Conservation (phyloP, 1,284 basidiomycete species). For the Ganoderma multipileum region DNA sequence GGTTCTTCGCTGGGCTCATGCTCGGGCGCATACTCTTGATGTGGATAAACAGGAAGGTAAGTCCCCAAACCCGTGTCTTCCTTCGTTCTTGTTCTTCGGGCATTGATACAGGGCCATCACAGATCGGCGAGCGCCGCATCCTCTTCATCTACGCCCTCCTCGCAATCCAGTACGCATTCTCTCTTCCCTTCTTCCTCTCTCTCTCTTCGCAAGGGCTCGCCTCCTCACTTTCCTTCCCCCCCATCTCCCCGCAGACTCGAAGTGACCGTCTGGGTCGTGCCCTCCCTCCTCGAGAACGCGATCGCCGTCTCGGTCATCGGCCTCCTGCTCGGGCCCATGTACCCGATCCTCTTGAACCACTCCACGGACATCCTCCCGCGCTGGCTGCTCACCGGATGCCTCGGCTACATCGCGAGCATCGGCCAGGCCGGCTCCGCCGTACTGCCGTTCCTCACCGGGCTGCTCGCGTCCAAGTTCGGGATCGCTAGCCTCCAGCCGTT, state of each 20-base stretch:
- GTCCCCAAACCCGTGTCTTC: not conserved
- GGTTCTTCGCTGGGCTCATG: constrained; percentile 54
- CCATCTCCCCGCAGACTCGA: constrained; percentile 55
- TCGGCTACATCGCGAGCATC: constrained; percentile 72
- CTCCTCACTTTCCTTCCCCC: not conserved
- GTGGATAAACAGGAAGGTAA: constrained; percentile 64
- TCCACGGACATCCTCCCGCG: constrained; percentile 63
- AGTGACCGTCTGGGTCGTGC: constrained; percentile 69
- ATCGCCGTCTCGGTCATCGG: constrained; percentile 66
- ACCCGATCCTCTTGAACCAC: constrained; percentile 69
- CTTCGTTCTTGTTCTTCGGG: not conserved
- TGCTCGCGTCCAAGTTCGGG: constrained; percentile 59
- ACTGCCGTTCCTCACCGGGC: constrained; percentile 70
- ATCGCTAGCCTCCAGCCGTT: constrained; percentile 65
- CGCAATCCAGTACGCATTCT: constrained; percentile 53
- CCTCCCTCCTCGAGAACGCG: constrained; percentile 63
- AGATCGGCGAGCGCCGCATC: constrained; percentile 60
- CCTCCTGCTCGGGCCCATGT: constrained; percentile 55
- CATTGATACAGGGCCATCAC: not conserved
- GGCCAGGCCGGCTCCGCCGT: constrained; percentile 73
- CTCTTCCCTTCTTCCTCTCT: no score
- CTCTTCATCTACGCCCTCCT: constrained; percentile 59
- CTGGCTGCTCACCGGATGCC: constrained; percentile 68
- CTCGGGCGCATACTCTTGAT: constrained; percentile 61
- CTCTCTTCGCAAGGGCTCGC: not conserved